Evolutionary conservation across 164 flowering plant genomes (phyloP).

Genomic region (Echeveria elegans): DNA sequence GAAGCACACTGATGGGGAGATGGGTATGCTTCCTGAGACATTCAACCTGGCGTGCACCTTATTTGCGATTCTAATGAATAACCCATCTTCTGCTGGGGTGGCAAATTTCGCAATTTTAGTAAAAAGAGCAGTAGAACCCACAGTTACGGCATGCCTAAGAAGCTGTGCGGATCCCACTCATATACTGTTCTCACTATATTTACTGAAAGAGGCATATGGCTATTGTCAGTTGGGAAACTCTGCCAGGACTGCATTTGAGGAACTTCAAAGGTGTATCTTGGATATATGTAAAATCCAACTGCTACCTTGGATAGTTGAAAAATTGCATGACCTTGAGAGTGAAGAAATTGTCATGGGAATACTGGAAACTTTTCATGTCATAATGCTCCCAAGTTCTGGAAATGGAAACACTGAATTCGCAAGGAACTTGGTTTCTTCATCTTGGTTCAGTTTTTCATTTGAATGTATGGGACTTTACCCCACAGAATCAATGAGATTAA

Average conservation of each 20-base stretch:
- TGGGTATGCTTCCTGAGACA: constrained; percentile 62
- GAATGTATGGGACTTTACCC: constrained; percentile 75
- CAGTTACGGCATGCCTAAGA: constrained; percentile 42
- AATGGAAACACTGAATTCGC: constrained; percentile 33
- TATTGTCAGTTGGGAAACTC: constrained; percentile 27
- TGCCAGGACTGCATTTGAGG: constrained; percentile 14
- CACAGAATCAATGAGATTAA: constrained; percentile 58
- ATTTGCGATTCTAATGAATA: constrained; percentile 47
- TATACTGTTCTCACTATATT: constrained; percentile 53
- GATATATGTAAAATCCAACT: constrained; percentile 47
- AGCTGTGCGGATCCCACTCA: constrained; percentile 24
- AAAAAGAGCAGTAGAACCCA: constrained; percentile 44
- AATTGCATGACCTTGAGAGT: constrained; percentile 44
- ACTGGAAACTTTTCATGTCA: constrained; percentile 59
- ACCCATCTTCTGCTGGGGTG: constrained; percentile 41
- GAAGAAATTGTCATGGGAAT: constrained; percentile 55
- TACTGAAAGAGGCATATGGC: constrained; percentile 68
- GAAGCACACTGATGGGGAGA: constrained; percentile 51
- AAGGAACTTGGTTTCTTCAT: constrained; percentile 38
- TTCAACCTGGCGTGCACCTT: constrained; percentile 55
- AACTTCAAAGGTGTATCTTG: constrained; percentile 24
- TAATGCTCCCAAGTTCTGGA: constrained; percentile 45
- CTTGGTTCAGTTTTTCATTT: constrained; percentile 76
- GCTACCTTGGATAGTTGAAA: constrained; percentile 58
- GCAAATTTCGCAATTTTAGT: constrained; percentile 27